These are phyloP conservation scores for Pelargonium myrrhifolium DNA, from an alignment of 441 rosid genomes.

Conservation along the genomic window DNA sequence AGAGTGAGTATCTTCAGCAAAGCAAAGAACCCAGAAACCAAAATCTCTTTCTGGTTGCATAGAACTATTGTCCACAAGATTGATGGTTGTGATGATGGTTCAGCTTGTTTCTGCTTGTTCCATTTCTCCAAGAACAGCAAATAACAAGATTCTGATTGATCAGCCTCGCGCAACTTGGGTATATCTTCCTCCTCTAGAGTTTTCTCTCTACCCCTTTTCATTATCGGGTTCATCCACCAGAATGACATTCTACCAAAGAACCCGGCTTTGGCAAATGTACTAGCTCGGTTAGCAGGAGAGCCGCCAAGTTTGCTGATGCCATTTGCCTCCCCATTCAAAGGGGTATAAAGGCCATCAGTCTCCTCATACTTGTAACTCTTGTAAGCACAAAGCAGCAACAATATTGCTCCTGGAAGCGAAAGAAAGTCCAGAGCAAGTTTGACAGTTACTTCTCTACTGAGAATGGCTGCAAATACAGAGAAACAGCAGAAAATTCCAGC, in stretches of 20 bases:
- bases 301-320: constrained; percentile 21
- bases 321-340: constrained; percentile 39
- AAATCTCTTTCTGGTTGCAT: constrained; percentile 65
- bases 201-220: constrained; percentile 63
- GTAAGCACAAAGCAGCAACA: constrained; percentile 50
- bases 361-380: constrained; percentile 30
- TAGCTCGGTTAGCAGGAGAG: constrained; percentile 22
- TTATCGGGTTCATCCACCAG: constrained; percentile 86
- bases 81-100: constrained; percentile 41
- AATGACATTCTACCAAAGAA: constrained; percentile 57
- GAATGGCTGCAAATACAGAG: constrained; percentile 37
- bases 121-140: constrained; percentile 45
- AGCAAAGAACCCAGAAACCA: constrained; percentile 83
- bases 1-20: constrained; percentile 59
- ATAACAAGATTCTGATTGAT: constrained; percentile 67
- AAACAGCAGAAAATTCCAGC: constrained; percentile 37
- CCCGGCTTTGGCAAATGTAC: constrained; percentile 57
- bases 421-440: constrained; percentile 41
- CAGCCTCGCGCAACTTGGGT: constrained; percentile 48
- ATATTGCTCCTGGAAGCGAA: constrained; percentile 55
- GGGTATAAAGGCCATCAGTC: constrained; percentile 38
- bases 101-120: constrained; percentile 41
- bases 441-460: constrained; percentile 18
- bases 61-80: constrained; percentile 46
- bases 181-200: constrained; percentile 67